Evolutionary conservation across 805 yeast species (phyloP), one percentile per base, ranked within the genome.

Genomic region (Yarrowia sp.): DNA sequence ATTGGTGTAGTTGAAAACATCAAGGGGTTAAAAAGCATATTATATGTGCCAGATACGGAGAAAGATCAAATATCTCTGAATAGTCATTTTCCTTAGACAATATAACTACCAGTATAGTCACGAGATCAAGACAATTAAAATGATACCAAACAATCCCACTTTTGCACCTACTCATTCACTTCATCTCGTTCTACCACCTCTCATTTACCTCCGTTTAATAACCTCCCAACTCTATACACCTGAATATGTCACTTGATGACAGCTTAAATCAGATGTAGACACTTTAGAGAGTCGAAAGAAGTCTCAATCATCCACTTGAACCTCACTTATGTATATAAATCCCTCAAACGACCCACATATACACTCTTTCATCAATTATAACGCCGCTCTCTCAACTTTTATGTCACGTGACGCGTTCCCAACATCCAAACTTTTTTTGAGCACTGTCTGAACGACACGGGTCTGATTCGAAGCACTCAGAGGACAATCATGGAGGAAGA

Each of bases 361-460:
- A 46, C 14, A 10, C 50, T 15, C 50, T 11, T 5, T 9, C 14
- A 19, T 19, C 16, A 42, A 15, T 12, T 26, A 42, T 5, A 42
- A 15, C 10, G 15, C 35, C 35, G 8, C 35, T 11, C 15, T 12
- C 15, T 11, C 35, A 8, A 11, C 1, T 26, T 32, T n/a, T 1
- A n/a, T 5, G n/a, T 53, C 59, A 53, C 59, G 59, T 53, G 59
- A 53, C 45, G n/a, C 22, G 12, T 9, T 53, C 59, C 59, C 59
- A 53, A 53, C 45, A 53, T 38, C 59, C 59, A 53, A 53, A 53
- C 43, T 40, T 53, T 53, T 53, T 53, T 38, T 0, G 16, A 19
- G 19, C 42, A 19, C 26, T 11, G 10, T 10, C 38, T 11, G 42
- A 11, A 11, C 26, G 59, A 53, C 59, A 22, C 59, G 35, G 32